phyloP scores from a whole-genome alignment of 192 early-diverging fungal genomes.

The Chytriomyces confervae region DNA sequence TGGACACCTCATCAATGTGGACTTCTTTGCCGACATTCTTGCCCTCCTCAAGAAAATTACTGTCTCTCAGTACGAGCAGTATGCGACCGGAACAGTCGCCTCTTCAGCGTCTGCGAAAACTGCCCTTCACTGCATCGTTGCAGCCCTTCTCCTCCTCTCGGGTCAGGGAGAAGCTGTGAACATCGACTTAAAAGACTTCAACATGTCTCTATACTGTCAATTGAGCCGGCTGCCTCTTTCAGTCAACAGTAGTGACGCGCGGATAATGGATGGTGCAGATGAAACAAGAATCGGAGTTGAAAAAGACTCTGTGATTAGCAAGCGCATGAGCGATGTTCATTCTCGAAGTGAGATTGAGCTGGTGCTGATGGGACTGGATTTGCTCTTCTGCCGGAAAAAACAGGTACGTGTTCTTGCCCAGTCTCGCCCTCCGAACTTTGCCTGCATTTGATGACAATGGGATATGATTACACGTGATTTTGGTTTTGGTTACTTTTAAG shows the following conservation, averaged over 20 bases:
- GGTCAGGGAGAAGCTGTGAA: constrained; percentile 93
- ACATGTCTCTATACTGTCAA: constrained; percentile 80
- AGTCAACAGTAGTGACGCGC: constrained; percentile 43
- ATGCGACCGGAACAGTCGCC: constrained; percentile 45
- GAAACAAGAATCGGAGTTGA: constrained; percentile 45
- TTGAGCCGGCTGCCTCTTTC: constrained; percentile 69
- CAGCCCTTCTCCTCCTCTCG: constrained; percentile 84
- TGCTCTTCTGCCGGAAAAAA: constrained; percentile 81
- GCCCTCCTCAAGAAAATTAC: constrained; percentile 83
- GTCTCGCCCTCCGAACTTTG: not conserved
- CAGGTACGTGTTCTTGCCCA: constrained; percentile 36
- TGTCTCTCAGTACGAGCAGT: constrained; percentile 64
- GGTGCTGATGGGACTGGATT: constrained; percentile 80
- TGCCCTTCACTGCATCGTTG: constrained; percentile 86
- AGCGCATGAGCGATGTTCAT: constrained; percentile 29
- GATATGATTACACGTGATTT: not conserved
- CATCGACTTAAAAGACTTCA: constrained; percentile 92
- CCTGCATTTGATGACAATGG: not conserved
- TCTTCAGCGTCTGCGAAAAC: constrained; percentile 62
- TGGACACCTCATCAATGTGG: constrained; percentile 95
- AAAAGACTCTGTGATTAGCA: constrained; percentile 9
- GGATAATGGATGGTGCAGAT: constrained; percentile 50
- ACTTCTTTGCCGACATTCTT: constrained; percentile 92
- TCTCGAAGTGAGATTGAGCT: constrained; percentile 78
- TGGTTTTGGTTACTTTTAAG: constrained; percentile 11